Evolutionary conservation across 164 flowering plant species (phyloP).

Genomic region (Taxillus chinensis): DNA sequence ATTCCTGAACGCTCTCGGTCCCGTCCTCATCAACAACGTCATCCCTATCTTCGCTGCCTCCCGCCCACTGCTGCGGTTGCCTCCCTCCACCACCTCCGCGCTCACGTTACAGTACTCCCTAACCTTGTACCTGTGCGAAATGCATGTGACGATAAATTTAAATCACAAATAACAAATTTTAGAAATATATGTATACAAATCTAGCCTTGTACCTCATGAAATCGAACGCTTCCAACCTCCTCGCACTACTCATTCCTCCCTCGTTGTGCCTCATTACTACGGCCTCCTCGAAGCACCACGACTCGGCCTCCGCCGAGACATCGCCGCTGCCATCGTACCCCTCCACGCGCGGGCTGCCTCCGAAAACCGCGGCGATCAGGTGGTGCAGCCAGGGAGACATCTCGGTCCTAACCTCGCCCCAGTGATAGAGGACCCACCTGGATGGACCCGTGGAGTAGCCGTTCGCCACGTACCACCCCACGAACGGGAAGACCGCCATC

Average conservation of each 20-base stretch:
- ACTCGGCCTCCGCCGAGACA: neutral
- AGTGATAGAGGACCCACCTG: slow-evolving; percentile 54
- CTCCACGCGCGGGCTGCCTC: neutral
- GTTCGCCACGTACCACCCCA: slow-evolving; percentile 30
- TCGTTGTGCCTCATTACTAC: slow-evolving; percentile 78
- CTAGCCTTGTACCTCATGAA: slow-evolving; percentile 58
- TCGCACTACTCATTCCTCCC: slow-evolving; percentile 58
- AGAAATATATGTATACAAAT: too few relatives aligned
- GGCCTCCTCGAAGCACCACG: slow-evolving; percentile 42
- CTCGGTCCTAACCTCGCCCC: slow-evolving; percentile 54
- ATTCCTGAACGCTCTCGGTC: slow-evolving; percentile 62
- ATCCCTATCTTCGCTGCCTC: slow-evolving; percentile 31
- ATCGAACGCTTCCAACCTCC: slow-evolving; percentile 52
- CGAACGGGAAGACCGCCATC: slow-evolving; percentile 55
- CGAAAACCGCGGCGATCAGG: neutral
- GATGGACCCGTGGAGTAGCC: neutral
- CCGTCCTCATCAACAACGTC: slow-evolving; percentile 66
- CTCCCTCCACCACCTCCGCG: slow-evolving; percentile 2
- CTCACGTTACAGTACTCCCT: slow-evolving; percentile 45
- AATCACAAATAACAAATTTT: too few relatives aligned
- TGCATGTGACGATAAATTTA: too few relatives aligned
- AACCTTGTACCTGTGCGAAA: slow-evolving; percentile 43
- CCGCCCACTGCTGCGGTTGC: slow-evolving; percentile 2
- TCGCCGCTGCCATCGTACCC: slow-evolving; percentile 9
- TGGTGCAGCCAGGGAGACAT: neutral